Evolutionary conservation across 208 protist species (phyloP).

Genomic region (Acanthamoeba triangularis): DNA sequence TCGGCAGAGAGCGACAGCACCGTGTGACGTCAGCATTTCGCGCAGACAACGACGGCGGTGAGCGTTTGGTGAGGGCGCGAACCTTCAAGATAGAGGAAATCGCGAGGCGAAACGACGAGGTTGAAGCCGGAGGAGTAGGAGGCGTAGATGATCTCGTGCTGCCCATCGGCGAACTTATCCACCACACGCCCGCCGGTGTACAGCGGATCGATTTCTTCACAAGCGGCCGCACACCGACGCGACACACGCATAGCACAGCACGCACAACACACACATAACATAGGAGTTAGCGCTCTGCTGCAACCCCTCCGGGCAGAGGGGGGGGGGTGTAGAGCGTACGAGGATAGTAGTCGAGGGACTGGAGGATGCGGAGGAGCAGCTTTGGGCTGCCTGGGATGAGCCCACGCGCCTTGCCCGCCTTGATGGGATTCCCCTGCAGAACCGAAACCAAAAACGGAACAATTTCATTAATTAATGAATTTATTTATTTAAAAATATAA

Average conservation of each 20-base stretch:
- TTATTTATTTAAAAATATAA: not conserved
- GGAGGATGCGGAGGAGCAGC: constrained; percentile 47
- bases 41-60: not conserved
- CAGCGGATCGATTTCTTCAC: constrained; percentile 64
- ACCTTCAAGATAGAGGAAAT: constrained; percentile 68
- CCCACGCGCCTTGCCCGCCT: constrained; percentile 51
- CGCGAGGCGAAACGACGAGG: constrained; percentile 45
- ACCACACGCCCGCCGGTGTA: constrained; percentile 62
- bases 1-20: no score
- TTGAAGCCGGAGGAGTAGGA: constrained; percentile 61
- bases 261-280: not conserved
- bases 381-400: constrained; percentile 58
- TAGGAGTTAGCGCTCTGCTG: not conserved
- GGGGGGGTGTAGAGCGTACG: not conserved
- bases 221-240: no score
- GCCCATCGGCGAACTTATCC: constrained; percentile 46
- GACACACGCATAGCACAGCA: not conserved
- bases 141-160: constrained; percentile 68
- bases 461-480: no score
- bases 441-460: not conserved
- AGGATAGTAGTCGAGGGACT: constrained; percentile 75
- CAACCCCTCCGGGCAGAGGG: not conserved
- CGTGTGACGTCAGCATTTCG: no score
- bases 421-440: constrained; percentile 12
- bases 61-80: not conserved